A percentile compares a stretch with the other conserved stretches of the same genome.
Conservation (phyloP, 2,329 filamentous ascomycete genomes). For the Neopestalotiopsis clavispora region DNA sequence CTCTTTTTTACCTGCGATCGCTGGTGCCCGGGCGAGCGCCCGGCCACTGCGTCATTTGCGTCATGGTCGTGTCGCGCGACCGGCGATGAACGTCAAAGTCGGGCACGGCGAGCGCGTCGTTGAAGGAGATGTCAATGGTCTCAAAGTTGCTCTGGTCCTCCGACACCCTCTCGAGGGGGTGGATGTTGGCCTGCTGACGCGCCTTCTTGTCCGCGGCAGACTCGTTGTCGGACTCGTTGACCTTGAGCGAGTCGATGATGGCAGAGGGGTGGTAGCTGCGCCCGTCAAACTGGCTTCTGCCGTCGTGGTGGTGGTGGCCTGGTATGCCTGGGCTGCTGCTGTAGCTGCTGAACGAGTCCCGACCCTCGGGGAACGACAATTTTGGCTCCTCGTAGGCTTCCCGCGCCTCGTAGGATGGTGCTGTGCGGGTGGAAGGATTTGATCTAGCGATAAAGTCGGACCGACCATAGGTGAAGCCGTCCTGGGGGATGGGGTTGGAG, state of each 20-base stretch:
- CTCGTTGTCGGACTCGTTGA: not conserved
- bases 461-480: not conserved
- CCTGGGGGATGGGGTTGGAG: not conserved
- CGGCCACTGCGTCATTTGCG: conserved; percentile 7
- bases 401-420: not conserved
- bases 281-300: conserved; percentile 20
- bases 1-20: not conserved
- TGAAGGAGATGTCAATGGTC: not conserved
- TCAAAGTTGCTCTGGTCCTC: not conserved
- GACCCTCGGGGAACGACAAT: not conserved
- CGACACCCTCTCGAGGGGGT: not conserved
- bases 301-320: not conserved
- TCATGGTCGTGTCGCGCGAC: not conserved
- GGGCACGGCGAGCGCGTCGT: not conserved
- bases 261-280: conserved; percentile 35
- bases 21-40: not conserved
- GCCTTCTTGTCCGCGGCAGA: not conserved
- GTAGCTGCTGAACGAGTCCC: not conserved
- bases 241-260: conserved; percentile 27
- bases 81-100: not conserved
- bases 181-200: not conserved
- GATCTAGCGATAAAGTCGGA: conserved; percentile 8
- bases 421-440: not conserved
- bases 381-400: not conserved
- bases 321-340: not conserved